A percentile compares a stretch with the other conserved stretches of the same genome.
These are phyloP conservation scores for Rhodosporidiobolus odoratus DNA, from an alignment of 768 basidiomycete species.

Conservation along the genomic window DNA sequence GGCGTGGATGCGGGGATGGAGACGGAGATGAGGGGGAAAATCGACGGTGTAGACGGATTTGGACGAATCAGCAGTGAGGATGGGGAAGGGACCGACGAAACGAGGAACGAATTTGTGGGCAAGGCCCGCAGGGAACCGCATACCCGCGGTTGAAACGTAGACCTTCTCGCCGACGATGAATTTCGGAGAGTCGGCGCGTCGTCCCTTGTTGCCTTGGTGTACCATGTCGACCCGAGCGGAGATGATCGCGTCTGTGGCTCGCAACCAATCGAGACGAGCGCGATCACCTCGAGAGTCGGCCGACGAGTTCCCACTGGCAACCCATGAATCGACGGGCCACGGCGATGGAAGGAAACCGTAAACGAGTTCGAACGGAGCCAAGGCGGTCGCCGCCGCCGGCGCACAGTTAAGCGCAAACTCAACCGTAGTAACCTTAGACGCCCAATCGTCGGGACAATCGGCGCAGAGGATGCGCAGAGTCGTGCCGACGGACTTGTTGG, in stretches of 20 bases:
- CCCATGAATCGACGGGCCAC: not conserved
- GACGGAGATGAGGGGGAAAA: conserved; percentile 4
- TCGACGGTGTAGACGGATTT: not conserved
- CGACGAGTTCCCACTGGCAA: not conserved
- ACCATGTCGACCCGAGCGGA: conserved; percentile 11
- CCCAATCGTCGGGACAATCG: conserved; percentile 45
- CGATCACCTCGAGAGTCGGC: not conserved
- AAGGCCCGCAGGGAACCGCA: not conserved
- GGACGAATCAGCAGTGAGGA: not conserved
- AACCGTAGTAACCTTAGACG: conserved; percentile 42
- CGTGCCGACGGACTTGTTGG: conserved; percentile 35
- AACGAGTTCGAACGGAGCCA: not conserved
- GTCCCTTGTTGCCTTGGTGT: conserved; percentile 2
- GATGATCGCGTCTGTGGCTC: conserved; percentile 3
- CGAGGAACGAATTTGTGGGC: conserved; percentile 4
- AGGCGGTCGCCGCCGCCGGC: not conserved
- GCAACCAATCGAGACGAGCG: not conserved
- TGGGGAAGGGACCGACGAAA: conserved; percentile 3
- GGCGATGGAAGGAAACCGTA: not conserved
- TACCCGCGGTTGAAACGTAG: not conserved
- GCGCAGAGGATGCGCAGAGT: conserved; percentile 23
- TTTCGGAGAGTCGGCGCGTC: not conserved
- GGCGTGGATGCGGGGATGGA: not conserved
- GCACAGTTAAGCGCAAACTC: conserved; percentile 49
- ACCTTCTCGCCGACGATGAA: not conserved